Conservation (phyloP, 495 filamentous ascomycete species). For the Pyrenopolyporus hunteri region DNA sequence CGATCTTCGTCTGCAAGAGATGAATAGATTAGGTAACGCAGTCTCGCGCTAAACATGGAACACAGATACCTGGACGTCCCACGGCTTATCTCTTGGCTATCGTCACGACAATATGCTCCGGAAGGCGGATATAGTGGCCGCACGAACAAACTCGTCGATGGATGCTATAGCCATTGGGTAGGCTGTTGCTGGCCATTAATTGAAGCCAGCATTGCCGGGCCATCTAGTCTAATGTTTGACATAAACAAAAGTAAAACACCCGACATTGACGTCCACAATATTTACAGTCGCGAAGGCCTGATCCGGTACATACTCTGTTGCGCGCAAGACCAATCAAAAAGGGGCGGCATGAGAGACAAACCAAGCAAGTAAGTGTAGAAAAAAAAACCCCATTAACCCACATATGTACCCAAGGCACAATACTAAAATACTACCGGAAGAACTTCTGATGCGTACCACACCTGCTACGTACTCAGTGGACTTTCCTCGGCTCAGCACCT, state of each 20-base stretch:
- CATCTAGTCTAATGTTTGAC: conserved; percentile 38
- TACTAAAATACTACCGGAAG: conserved; percentile 54
- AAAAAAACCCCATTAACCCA: conserved; percentile 15
- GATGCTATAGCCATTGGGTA: conserved; percentile 97
- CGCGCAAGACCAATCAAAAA: conserved; percentile 70
- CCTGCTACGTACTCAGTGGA: conserved; percentile 86
- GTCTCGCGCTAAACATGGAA: conserved; percentile 23
- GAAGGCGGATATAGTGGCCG: conserved; percentile 91
- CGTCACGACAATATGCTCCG: conserved; percentile 84
- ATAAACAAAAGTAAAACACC: conserved; percentile 37
- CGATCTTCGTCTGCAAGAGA: conserved; percentile 5
- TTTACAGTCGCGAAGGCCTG: conserved; percentile 86
- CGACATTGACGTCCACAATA: conserved; percentile 43
- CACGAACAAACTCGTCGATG: conserved; percentile 98
- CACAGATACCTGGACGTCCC: conserved; percentile 77
- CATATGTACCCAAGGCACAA: conserved; percentile 24
- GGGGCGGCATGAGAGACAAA: conserved; percentile 91
- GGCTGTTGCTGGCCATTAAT: conserved; percentile 91
- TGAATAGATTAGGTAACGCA: not conserved
- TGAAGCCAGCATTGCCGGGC: conserved; percentile 73
- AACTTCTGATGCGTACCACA: conserved; percentile 85
- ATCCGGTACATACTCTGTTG: conserved; percentile 87
- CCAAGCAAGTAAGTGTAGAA: conserved; percentile 75
- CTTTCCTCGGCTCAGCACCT: conserved; percentile 80
- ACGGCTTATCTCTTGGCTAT: conserved; percentile 82